phyloP scores from a whole-genome alignment of 1,284 basidiomycete genomes.

The Cryptococcus depauperatus region DNA sequence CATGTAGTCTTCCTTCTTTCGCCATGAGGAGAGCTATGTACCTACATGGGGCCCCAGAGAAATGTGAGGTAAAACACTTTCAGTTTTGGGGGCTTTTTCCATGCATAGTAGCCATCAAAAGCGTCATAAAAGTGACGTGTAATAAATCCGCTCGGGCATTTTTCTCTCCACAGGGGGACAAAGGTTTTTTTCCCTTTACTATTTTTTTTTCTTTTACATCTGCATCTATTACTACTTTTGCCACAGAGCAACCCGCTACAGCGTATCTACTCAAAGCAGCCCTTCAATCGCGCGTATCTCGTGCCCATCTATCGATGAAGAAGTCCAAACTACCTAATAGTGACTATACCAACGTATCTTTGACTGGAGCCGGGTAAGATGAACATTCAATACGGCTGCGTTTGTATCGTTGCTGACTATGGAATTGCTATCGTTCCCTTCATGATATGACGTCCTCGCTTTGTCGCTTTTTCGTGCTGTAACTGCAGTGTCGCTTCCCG shows the following conservation, averaged over 20 bases:
- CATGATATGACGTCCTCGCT: neutral
- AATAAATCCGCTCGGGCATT: too few relatives aligned
- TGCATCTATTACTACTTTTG: neutral
- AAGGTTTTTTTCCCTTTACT: neutral
- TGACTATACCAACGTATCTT: conserved; percentile 23
- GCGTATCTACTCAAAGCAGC: neutral
- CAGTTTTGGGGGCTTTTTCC: too few relatives aligned
- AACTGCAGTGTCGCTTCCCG: conserved; percentile 33
- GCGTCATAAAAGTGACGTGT: too few relatives aligned
- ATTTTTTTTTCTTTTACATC: neutral
- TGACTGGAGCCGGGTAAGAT: conserved; percentile 33
- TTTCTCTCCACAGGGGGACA: too few relatives aligned
- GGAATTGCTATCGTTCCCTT: neutral
- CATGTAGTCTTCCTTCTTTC: too few relatives aligned
- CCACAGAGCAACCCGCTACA: neutral
- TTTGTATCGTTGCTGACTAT: conserved; percentile 5
- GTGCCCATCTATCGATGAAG: conserved; percentile 28
- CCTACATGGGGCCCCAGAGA: too few relatives aligned
- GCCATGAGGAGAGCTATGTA: too few relatives aligned
- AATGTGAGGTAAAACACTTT: too few relatives aligned
- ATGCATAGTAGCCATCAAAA: too few relatives aligned
- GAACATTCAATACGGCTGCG: neutral
- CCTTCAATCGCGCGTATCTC: conserved; percentile 1
- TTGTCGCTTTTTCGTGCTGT: too few relatives aligned
- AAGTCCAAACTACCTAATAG: conserved; percentile 43